Evolutionary conservation across 108 stramenopile species (phyloP).

Genomic region (Ochromonas danica): DNA sequence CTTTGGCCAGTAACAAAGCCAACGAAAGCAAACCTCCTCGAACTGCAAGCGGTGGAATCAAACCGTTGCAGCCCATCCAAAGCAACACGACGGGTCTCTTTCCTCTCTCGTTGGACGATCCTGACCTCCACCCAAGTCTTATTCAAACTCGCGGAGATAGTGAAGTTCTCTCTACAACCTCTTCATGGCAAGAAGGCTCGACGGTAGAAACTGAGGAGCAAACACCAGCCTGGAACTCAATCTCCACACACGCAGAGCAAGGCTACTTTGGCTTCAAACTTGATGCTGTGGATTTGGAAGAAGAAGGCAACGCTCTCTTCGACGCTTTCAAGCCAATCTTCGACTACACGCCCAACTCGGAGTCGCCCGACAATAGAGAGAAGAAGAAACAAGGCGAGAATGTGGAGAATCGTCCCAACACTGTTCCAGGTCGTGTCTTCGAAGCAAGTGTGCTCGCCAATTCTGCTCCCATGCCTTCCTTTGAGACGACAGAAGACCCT

Average conservation of each 20-base stretch:
- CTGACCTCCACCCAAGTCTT: background rate
- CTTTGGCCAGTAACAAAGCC: background rate
- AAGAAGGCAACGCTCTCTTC: conserved; percentile 1
- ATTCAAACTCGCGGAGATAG: background rate
- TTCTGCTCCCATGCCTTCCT: too few species aligned
- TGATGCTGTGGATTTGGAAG: background rate
- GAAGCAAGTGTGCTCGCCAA: too few species aligned
- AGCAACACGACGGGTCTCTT: background rate
- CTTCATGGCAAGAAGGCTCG: background rate
- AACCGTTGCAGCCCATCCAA: background rate
- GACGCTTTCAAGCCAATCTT: background rate
- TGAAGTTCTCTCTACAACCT: background rate
- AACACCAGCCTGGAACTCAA: background rate
- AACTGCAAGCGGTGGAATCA: background rate
- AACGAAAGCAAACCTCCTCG: background rate
- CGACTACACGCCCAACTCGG: too few species aligned
- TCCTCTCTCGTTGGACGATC: background rate
- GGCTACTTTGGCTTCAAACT: background rate
- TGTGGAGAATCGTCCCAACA: too few species aligned
- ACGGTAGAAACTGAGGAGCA: background rate
- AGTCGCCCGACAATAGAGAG: too few species aligned
- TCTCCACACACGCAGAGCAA: background rate
- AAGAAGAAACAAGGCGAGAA: too few species aligned
- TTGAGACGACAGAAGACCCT: too few species aligned
- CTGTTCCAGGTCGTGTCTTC: too few species aligned